phyloP scores from a whole-genome alignment of 2,329 filamentous ascomycete genomes.

The Curvularia hawaiiensis region DNA sequence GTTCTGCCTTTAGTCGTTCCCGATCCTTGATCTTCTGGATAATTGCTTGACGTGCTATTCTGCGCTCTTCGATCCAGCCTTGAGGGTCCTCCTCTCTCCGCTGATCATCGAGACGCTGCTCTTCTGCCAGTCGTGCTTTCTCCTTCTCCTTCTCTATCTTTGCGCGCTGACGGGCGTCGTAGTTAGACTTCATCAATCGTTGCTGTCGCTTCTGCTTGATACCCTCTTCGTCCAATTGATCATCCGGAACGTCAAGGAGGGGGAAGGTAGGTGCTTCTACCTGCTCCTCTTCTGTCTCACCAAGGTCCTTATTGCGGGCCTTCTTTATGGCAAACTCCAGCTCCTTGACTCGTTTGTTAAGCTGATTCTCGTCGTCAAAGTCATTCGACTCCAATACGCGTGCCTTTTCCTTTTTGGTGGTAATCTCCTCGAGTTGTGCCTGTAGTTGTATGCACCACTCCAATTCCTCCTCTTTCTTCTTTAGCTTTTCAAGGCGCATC shows the following conservation, averaged over 20 bases:
- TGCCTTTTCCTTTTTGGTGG: conserved; percentile 84
- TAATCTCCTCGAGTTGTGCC: conserved; percentile 67
- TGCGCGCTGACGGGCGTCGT: conserved; percentile 89
- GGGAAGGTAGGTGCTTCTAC: conserved; percentile 83
- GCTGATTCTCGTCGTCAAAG: conserved; percentile 84
- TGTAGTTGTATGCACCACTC: conserved; percentile 92
- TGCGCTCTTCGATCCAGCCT: conserved; percentile 82
- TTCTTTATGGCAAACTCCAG: conserved; percentile 89
- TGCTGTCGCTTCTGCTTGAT: conserved; percentile 94
- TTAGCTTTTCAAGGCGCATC: conserved; percentile 93
- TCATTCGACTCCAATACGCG: conserved; percentile 88
- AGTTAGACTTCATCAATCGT: conserved; percentile 88
- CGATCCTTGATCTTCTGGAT: conserved; percentile 89
- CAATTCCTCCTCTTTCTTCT: conserved; percentile 93
- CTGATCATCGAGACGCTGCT: conserved; percentile 82
- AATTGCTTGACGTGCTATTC: conserved; percentile 72
- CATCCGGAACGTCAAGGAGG: conserved; percentile 85
- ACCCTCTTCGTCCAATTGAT: conserved; percentile 88
- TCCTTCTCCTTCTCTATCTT: conserved; percentile 96
- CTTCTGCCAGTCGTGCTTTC: conserved; percentile 80
- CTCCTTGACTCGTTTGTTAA: conserved; percentile 85
- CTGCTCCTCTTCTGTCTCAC: conserved; percentile 77
- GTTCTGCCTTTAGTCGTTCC: conserved; percentile 88
- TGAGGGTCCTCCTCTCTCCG: conserved; percentile 83
- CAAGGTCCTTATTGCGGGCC: conserved; percentile 90